Conservation (phyloP, 2,329 filamentous ascomycete species). For the Xylaria sp. region DNA sequence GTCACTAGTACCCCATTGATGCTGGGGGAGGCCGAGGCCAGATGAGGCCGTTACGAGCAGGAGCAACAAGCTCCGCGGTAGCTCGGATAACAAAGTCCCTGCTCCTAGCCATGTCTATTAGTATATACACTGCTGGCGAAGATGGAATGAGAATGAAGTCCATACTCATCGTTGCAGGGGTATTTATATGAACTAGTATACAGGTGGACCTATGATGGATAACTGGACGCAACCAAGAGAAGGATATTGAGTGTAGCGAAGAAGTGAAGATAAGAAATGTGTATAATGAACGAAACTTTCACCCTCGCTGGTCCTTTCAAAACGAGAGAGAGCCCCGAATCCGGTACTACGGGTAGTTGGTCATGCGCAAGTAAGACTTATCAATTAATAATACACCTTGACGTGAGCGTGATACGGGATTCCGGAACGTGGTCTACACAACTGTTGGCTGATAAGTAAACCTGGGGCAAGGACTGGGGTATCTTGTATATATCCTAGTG, state of each 20-base stretch:
- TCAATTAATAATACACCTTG: slow-evolving; percentile 22
- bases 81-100: slow-evolving; percentile 22
- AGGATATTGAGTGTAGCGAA: not conserved
- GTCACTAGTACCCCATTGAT: slow-evolving; percentile 19
- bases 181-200: not conserved
- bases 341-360: not conserved
- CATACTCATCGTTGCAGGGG: slow-evolving; percentile 27
- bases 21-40: slow-evolving; percentile 13
- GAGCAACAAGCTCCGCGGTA: slow-evolving; percentile 32
- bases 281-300: not conserved
- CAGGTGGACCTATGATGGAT: not conserved
- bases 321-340: not conserved
- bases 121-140: not conserved
- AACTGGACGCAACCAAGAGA: not conserved
- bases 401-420: slow-evolving; percentile 14
- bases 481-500: no score
- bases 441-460: not conserved
- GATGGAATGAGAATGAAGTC: not conserved
- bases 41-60: slow-evolving; percentile 23
- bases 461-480: not conserved
- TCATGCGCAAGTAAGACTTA: slow-evolving; percentile 19
- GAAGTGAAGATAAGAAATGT: not conserved
- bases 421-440: not conserved
- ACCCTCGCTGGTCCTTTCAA: no score
- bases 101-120: slow-evolving; percentile 16